Evolutionary conservation across 331 rosid genomes (phyloP).

Genomic region (Erythrophleum ivorense): DNA sequence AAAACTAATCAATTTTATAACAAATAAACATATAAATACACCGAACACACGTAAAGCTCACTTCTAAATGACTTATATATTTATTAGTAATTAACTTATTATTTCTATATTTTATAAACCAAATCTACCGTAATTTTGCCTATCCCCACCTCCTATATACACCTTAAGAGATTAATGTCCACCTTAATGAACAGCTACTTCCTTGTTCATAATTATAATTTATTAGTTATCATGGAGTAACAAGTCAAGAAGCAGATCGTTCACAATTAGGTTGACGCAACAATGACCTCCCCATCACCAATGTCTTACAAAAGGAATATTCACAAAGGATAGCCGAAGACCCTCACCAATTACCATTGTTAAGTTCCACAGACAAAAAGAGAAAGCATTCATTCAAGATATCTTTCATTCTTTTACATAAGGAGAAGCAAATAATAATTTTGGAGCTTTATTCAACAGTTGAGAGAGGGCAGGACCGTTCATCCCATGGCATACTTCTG

Average conservation of each 20-base stretch:
- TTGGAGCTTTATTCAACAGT: conserved; percentile 28
- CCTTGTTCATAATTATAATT: no score
- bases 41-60: no score
- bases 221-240: neutral
- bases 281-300: conserved; percentile 45
- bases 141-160: neutral
- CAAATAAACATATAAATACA: no score
- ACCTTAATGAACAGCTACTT: no score
- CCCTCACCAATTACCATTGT: conserved; percentile 52
- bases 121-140: neutral
- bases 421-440: conserved; percentile 40
- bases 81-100: neutral
- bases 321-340: conserved; percentile 55
- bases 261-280: conserved; percentile 39
- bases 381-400: conserved; percentile 43
- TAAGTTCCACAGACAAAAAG: conserved; percentile 42
- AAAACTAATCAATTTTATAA: no score
- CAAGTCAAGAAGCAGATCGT: conserved; percentile 43
- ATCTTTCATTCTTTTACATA: conserved; percentile 41
- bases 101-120: neutral
- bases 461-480: conserved; percentile 5
- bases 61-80: no score
- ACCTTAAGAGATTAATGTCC: no score
- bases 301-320: conserved; percentile 56
- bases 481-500: conserved; percentile 91